Evolutionary conservation across 768 basidiomycete genomes (phyloP), one percentile per base, ranked within the genome.

Genomic region (Mrakia gelida): DNA sequence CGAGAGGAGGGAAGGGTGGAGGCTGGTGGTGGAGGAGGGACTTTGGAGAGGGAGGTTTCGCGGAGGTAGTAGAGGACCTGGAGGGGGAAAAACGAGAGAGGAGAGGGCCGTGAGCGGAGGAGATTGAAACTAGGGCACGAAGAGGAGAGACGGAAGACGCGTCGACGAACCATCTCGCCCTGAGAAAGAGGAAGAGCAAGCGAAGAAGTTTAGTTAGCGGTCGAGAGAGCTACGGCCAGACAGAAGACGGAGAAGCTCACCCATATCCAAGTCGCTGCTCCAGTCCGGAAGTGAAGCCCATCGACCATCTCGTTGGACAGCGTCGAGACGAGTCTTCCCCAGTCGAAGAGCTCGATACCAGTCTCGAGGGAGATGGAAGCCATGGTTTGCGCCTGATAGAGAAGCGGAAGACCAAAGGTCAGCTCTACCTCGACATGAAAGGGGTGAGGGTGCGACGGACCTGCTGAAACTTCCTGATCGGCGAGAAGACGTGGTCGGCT

Each of bases 41-140:
- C 49, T 52, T 52, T 21, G 73, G 41, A 15, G 32, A 65, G 73
- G 41, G 59, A 28, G 15, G 32, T n/a, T 30, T 62, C 56, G n/a
- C 77, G 77, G 62, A 78, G 77, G 54, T 78, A 78, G 43, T 73
- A 78, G 52, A 78, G 73, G 3, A 73, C 54, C 76, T 77, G 70
- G 28, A 52, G 30, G 61, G 23, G 26, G 26, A 8, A 70, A 45
- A 28, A 10, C 15, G 3, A 26, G 63, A 21, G 7, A 16, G 9
- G 28, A 32, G 18, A 52, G 10, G 62, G 23, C 11, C 23, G n/a
- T 15, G 23, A 15, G n/a, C 8, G 5, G 30, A 54, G 11, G 32
- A 34, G 34, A 41, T 21, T 9, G 26, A 7, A 23, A n/a, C 16
- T 21, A 62, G 30, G 16, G 4, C 5, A 62, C 3, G n/a, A 34